Conservation (phyloP, 129 eudicot species). For the Flaveria linearis region DNA sequence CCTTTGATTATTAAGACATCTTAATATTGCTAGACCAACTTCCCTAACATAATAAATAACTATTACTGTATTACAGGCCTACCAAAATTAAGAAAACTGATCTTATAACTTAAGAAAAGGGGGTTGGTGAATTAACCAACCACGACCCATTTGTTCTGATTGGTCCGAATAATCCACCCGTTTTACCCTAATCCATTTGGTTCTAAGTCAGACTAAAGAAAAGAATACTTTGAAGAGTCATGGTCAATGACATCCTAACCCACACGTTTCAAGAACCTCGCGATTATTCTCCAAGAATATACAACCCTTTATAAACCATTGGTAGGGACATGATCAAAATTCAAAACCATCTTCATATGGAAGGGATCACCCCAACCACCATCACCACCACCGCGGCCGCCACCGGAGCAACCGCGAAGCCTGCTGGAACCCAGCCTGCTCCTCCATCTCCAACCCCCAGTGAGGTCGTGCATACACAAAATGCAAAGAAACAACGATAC, state of each 20-base stretch:
- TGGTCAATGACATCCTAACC: constrained; percentile 37
- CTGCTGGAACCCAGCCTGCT: constrained; percentile 17
- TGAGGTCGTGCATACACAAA: constrained; percentile 14
- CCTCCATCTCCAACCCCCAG: constrained; percentile 18
- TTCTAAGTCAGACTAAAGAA: neutral
- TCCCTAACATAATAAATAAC: too few species aligned
- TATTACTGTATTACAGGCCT: too few species aligned
- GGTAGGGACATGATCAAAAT: neutral
- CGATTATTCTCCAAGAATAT: constrained; percentile 29
- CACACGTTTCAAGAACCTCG: constrained; percentile 37
- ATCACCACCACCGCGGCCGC: neutral
- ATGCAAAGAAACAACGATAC: constrained; percentile 41
- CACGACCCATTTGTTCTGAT: neutral
- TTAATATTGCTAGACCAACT: neutral
- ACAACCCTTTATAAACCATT: constrained; percentile 41
- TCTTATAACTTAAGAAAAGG: too few species aligned
- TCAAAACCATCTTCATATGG: constrained; percentile 34
- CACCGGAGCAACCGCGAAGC: neutral
- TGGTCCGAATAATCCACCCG: neutral
- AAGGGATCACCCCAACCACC: constrained; percentile 28
- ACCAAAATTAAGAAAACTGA: too few species aligned
- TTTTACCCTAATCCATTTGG: neutral
- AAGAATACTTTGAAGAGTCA: constrained; percentile 37
- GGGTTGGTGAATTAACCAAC: too few species aligned
- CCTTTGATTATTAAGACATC: too few species aligned